phyloP scores from a whole-genome alignment of 768 basidiomycete genomes.

The Lentinula raphanica region DNA sequence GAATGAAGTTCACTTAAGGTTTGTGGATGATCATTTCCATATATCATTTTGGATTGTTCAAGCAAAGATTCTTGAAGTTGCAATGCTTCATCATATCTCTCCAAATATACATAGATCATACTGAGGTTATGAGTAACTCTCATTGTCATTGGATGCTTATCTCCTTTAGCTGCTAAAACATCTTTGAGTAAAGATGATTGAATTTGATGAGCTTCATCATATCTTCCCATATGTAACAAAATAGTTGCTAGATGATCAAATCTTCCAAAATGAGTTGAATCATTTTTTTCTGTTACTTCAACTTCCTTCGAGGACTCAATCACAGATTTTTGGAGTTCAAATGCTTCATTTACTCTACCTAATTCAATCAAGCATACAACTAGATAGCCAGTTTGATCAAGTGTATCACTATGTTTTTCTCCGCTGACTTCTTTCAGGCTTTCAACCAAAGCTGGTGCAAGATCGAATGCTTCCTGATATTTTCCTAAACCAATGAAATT shows the following conservation, averaged over 20 bases:
- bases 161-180: not conserved
- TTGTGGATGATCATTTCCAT: not conserved
- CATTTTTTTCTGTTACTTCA: no score
- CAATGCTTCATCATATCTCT: not conserved
- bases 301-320: no score
- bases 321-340: not conserved
- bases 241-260: not conserved
- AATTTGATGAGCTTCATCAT: not conserved
- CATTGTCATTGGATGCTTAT: not conserved
- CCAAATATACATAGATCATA: not conserved
- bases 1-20: no score
- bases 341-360: not conserved
- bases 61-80: not conserved
- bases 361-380: not conserved
- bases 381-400: not conserved
- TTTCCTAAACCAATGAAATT: not conserved
- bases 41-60: not conserved
- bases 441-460: not conserved
- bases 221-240: not conserved
- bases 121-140: not conserved
- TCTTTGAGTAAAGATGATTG: not conserved
- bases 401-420: not conserved
- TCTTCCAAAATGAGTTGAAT: not conserved
- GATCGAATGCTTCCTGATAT: not conserved
- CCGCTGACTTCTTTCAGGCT: not conserved